phyloP scores from a whole-genome alignment of 2,329 filamentous ascomycete genomes.

The Colletotrichum agaves region DNA sequence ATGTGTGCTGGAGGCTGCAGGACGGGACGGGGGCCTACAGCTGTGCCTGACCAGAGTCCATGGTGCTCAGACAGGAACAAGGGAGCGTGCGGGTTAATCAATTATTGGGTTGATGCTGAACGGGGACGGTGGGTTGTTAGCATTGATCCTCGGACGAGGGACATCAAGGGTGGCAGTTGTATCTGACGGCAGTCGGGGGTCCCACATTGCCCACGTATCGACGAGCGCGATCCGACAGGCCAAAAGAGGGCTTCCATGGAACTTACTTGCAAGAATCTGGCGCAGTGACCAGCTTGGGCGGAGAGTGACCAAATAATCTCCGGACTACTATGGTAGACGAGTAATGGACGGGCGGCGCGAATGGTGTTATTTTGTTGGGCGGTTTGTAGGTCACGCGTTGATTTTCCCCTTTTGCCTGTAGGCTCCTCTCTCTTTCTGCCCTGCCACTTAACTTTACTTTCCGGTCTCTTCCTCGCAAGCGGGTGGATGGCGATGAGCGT shows the following conservation, averaged over 20 bases:
- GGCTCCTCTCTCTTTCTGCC: conserved; percentile 14
- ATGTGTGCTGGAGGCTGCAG: conserved; percentile 39
- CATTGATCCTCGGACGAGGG: conserved; percentile 47
- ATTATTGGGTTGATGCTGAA: conserved; percentile 50
- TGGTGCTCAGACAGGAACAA: conserved; percentile 51
- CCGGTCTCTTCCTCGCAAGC: conserved; percentile 8
- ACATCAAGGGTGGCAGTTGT: conserved; percentile 43
- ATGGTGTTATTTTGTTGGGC: conserved; percentile 29
- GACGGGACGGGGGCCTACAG: conserved; percentile 56
- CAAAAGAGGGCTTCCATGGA: conserved; percentile 44
- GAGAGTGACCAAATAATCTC: conserved; percentile 44
- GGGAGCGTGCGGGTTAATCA: conserved; percentile 50
- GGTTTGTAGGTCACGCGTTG: conserved; percentile 50
- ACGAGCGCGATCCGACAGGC: conserved; percentile 51
- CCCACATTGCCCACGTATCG: conserved; percentile 46
- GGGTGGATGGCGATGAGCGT: conserved; percentile 42
- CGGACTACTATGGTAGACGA: conserved; percentile 42
- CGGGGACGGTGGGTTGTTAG: conserved; percentile 49
- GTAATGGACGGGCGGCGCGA: conserved; percentile 39
- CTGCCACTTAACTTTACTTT: not conserved
- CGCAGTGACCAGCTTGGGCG: conserved; percentile 45
- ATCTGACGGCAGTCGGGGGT: conserved; percentile 41
- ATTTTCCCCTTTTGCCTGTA: conserved; percentile 39
- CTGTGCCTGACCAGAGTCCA: conserved; percentile 63
- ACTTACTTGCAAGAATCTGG: conserved; percentile 55